A percentile compares a stretch with the other conserved stretches of the same genome.
Evolutionary conservation across 2,329 filamentous ascomycete species (phyloP).

Genomic region (Ascomycota sp.): DNA sequence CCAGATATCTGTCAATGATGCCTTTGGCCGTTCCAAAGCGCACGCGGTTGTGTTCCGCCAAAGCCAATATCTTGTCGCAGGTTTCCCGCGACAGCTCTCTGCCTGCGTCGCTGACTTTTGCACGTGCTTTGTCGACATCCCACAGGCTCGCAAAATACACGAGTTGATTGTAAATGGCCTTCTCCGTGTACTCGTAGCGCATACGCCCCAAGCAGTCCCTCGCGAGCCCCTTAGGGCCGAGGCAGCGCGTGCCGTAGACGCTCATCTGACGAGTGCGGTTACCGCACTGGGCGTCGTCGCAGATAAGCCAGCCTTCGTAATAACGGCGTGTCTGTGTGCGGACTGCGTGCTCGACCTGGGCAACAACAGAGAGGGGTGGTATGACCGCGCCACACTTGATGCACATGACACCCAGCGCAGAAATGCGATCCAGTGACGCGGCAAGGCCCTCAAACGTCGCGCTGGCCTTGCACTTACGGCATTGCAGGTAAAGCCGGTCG

Average conservation of each 20-base stretch:
- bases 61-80: constrained; percentile 43
- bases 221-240: constrained; percentile 71
- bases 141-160: constrained; percentile 71
- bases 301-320: constrained; percentile 82
- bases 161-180: constrained; percentile 85
- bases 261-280: constrained; percentile 78
- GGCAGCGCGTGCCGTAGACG: constrained; percentile 77
- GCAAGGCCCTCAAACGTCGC: constrained; percentile 61
- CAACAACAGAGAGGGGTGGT: constrained; percentile 52
- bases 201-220: constrained; percentile 73
- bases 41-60: constrained; percentile 65
- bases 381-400: constrained; percentile 45
- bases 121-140: constrained; percentile 67
- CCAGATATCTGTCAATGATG: constrained; percentile 65
- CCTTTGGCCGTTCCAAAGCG: constrained; percentile 58
- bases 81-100: constrained; percentile 30
- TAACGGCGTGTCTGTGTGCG: constrained; percentile 61
- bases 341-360: constrained; percentile 73
- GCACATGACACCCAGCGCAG: constrained; percentile 58
- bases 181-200: constrained; percentile 73
- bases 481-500: constrained; percentile 55
- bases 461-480: constrained; percentile 55
- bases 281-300: constrained; percentile 73
- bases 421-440: constrained; percentile 35
- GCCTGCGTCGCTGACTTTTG: constrained; percentile 24